A percentile compares a stretch with the other conserved stretches of the same genome.
Evolutionary conservation across 2,329 filamentous ascomycete genomes (phyloP).

Genomic region (Claviceps paspali): DNA sequence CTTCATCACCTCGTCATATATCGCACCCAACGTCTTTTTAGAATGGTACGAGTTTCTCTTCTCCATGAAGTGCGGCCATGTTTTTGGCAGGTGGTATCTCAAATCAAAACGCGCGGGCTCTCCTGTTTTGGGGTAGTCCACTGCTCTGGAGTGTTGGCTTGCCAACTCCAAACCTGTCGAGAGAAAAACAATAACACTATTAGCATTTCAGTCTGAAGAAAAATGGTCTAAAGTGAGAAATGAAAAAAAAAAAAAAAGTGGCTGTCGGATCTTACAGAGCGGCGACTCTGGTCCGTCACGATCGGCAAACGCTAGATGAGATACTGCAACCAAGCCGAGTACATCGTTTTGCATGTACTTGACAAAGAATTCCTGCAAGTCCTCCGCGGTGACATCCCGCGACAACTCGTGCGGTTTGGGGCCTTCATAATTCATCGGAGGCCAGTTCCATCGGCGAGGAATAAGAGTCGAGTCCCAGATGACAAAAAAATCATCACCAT

Average conservation of each 20-base stretch:
- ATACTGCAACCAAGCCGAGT: constrained; percentile 62
- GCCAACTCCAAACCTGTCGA: constrained; percentile 54
- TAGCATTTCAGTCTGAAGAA: not conserved
- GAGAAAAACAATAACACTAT: not conserved
- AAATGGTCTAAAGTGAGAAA: not conserved
- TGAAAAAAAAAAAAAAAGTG: not conserved
- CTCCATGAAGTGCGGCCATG: constrained; percentile 83
- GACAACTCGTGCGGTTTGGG: constrained; percentile 39
- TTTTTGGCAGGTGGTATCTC: constrained; percentile 41
- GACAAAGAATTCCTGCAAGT: constrained; percentile 77
- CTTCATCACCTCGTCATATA: constrained; percentile 58
- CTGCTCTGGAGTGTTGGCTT: constrained; percentile 71
- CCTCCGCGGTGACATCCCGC: constrained; percentile 50
- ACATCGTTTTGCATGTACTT: constrained; percentile 84
- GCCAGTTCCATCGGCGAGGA: constrained; percentile 52
- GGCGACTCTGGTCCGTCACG: constrained; percentile 47
- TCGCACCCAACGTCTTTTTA: constrained; percentile 54
- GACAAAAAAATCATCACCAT: constrained; percentile 90
- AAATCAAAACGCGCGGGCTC: constrained; percentile 53
- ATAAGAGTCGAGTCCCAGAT: constrained; percentile 75
- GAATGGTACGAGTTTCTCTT: constrained; percentile 53
- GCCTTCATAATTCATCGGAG: constrained; percentile 63
- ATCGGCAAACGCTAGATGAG: constrained; percentile 71
- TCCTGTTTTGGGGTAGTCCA: constrained; percentile 90
- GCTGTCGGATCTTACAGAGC: constrained; percentile 41